These are phyloP conservation scores for Cystobasidium pallidum DNA, from an alignment of 1,284 basidiomycete genomes.

Conservation along the genomic window DNA sequence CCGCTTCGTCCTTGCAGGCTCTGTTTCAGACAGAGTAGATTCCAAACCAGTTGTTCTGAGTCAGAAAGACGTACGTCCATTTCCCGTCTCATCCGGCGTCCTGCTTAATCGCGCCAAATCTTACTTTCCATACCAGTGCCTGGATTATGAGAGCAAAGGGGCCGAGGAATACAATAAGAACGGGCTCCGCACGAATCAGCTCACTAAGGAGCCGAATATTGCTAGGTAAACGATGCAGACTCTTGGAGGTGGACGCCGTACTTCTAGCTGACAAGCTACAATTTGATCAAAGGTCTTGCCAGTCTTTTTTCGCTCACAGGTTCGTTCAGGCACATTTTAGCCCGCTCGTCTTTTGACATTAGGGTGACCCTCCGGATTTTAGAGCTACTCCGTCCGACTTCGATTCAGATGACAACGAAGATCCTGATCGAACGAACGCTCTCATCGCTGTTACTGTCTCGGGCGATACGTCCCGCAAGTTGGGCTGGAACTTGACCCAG, in stretches of 20 bases:
- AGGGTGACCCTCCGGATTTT: too few species aligned
- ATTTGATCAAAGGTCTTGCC: background rate
- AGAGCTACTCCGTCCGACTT: background rate
- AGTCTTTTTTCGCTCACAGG: background rate
- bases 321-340: background rate
- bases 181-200: background rate
- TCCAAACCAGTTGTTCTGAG: background rate
- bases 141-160: background rate
- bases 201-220: background rate
- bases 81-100: too few species aligned
- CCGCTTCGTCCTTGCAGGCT: conserved; percentile 10
- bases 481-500: conserved; percentile 16
- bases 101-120: background rate
- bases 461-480: background rate
- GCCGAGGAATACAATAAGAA: background rate
- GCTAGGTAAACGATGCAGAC: background rate
- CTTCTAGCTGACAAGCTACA: too few species aligned
- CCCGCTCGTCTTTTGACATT: background rate
- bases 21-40: background rate
- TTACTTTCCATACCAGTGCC: background rate
- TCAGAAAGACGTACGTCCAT: background rate
- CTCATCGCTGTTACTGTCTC: conserved; percentile 6
- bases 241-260: too few species aligned
- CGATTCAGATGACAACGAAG: background rate
- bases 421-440: background rate